Base-by-base conservation (phyloP, 495 filamentous ascomycete genomes). In the Penicillium canariense region DNA sequence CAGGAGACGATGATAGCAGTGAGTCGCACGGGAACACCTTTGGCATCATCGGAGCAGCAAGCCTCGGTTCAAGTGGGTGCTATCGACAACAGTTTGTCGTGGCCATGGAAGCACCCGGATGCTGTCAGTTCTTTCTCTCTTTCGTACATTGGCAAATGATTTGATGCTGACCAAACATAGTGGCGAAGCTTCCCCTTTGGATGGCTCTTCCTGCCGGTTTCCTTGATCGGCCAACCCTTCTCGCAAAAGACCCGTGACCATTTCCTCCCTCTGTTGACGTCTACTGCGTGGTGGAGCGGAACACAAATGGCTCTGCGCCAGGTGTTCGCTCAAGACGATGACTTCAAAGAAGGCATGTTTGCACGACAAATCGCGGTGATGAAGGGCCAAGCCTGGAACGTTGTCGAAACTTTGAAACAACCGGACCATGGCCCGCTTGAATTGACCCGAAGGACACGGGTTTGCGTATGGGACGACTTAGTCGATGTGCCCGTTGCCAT, bases 81-180 rank as follows among this genome's bases (percentile, higher is more conserved):
- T 50, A 98, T 98, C 59, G 94, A 98, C 68, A 98, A 98, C 68
- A 96, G 91, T 60, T 65, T 98, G 48, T 97, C 94, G 7, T 98
- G 95, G 90, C 94, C 94, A 9, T 98, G 94, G 94, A 98, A 98
- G 69, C 94, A 98, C 61, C 94, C 94, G 1, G 94, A 98, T 76
- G 92, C 94, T 46, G 84, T 87, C 78, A 69, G 83, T 73, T 17
- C 22, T 27, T 5, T 4, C 39, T 14, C 5, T 3, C 18, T 4
- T 31, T 8, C 5, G 18, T 12, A 39, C 18, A 3, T 7, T 17
- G 20, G 9, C 27, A 22, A 27, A 6, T 17, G n/a, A 30, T 20
- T 32, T 25, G 22, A 22, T 42, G 38, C 66, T 75, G 61, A 71
- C 51, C 23, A 51, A 53, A 15, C 39, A 35, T 45, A 87, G 81